A percentile compares a stretch with the other conserved stretches of the same genome.
Conservation (phyloP, 768 basidiomycete species). For the Termitomyces sp. region DNA sequence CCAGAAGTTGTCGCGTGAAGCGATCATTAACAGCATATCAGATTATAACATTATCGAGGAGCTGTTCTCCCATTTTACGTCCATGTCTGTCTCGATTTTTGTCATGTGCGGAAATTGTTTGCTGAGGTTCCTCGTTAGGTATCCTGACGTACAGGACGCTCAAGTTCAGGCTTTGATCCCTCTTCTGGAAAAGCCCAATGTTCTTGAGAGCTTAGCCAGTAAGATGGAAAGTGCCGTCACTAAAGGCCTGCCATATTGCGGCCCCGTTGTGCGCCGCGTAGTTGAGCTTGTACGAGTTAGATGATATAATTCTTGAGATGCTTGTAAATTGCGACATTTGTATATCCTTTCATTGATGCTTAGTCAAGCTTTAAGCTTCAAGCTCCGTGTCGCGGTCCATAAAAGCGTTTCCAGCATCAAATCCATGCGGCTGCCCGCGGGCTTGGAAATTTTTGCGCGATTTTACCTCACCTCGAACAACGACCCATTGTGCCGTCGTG, state of each 20-base stretch:
- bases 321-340: not conserved
- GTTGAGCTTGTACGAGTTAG: not conserved
- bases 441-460: not conserved
- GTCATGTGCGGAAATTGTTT: not conserved
- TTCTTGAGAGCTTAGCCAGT: not conserved
- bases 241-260: constrained; percentile 1
- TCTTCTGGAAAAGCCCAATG: not conserved
- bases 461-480: not conserved
- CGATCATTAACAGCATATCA: constrained; percentile 12
- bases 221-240: constrained; percentile 3
- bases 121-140: not conserved
- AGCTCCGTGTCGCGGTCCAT: no score
- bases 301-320: not conserved
- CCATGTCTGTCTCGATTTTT: constrained; percentile 10
- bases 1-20: constrained; percentile 12
- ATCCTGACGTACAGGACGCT: constrained; percentile 10
- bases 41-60: constrained; percentile 19
- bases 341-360: not conserved
- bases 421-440: not conserved
- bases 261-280: not conserved
- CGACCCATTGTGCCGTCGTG: not conserved
- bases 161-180: constrained; percentile 1
- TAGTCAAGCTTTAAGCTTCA: no score
- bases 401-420: not conserved
- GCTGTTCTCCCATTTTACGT: constrained; percentile 19